These are phyloP conservation scores for Diaporthe citri DNA, from an alignment of 2,329 filamentous ascomycete species.

Conservation along the genomic window DNA sequence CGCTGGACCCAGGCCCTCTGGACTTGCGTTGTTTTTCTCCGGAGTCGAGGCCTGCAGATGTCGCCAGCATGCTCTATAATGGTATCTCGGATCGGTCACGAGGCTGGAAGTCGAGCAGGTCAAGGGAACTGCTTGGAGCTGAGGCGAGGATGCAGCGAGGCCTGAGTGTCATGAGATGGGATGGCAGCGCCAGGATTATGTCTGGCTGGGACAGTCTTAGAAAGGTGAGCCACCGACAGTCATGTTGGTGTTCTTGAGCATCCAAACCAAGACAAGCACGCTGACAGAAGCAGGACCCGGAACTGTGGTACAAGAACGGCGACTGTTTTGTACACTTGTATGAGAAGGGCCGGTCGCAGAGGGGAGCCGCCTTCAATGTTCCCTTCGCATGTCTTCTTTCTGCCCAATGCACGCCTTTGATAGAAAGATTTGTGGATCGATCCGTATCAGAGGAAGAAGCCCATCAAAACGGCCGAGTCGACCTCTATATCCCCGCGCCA, in stretches of 20 bases:
- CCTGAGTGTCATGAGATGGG: constrained; percentile 61
- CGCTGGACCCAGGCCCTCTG: constrained; percentile 25
- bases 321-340: constrained; percentile 80
- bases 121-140: constrained; percentile 48
- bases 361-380: constrained; percentile 77
- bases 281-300: constrained; percentile 68
- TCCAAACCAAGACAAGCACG: not conserved
- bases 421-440: constrained; percentile 63
- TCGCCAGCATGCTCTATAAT: constrained; percentile 47
- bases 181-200: constrained; percentile 60
- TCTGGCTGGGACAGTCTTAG: constrained; percentile 61
- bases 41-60: constrained; percentile 34
- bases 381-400: constrained; percentile 69
- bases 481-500: constrained; percentile 80
- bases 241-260: not conserved
- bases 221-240: constrained; percentile 56
- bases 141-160: constrained; percentile 43
- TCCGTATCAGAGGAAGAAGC: constrained; percentile 45
- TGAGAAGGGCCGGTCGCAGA: constrained; percentile 71
- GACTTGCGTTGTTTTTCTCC: constrained; percentile 23
- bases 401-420: constrained; percentile 70
- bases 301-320: constrained; percentile 76
- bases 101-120: constrained; percentile 52
- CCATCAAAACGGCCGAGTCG: constrained; percentile 52
- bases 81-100: constrained; percentile 51